Evolutionary conservation across 2,329 filamentous ascomycete species (phyloP), one percentile per base, ranked within the genome.

Genomic region (Gaeumannomyces tritici): DNA sequence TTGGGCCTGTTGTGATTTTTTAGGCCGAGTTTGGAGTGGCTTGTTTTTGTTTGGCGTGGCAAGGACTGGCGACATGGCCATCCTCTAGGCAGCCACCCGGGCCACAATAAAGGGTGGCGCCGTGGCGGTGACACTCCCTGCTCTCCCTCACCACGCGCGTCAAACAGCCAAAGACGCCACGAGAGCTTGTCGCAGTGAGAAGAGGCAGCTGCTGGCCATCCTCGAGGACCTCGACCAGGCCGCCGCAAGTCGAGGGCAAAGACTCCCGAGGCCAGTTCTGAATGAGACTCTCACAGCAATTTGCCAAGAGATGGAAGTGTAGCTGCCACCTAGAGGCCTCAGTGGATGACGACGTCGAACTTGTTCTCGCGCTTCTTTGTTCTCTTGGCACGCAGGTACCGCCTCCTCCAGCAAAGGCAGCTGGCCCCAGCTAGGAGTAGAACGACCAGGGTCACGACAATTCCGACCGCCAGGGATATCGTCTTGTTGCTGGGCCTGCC

Each of bases 301-400:
- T 15, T n/a, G 35, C 18, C n/a, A 27, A 55, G n/a, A 24, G 54
- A 55, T 55, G 9, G 11, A n/a, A n/a, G n/a, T 55, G 3, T 27
- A 28, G 6, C 28, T 28, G 12, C 26, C 13, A 2, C 55, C n/a
- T 21, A 51, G 42, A 35, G 2, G 6, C 2, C 15, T 58, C 56
- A 58, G 56, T 58, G 6, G 56, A 58, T 58, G 27, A 58, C 29
- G 29, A 58, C n/a, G 56, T 58, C 56, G 56, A 58, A 58, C 11
- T 58, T 58, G 27, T 29, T 33, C 26, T n/a, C 42, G 21, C 18
- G 42, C 21, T 51, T 51, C n/a, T 51, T 51, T 21, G 7, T 21
- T 21, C 24, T 56, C 9, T 56, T 56, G 55, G 55, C 55, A 27
- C 55, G 55, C 28, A 27, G 11, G 28, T 28, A 56, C 18, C 56